These are phyloP conservation scores for Scheffersomyces spartinae DNA, from an alignment of 805 yeast genomes.

Conservation along the genomic window DNA sequence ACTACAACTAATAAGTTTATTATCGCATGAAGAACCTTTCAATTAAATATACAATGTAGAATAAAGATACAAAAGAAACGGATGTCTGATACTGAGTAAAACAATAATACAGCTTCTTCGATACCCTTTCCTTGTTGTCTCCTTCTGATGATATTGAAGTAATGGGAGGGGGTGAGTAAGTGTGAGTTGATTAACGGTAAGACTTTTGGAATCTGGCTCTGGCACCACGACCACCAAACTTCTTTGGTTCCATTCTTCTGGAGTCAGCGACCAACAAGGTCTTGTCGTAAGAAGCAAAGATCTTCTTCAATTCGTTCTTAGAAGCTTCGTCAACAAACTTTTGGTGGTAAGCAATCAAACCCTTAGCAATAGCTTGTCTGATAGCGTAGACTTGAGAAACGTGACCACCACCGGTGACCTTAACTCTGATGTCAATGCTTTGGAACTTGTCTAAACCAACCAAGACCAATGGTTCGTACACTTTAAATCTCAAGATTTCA, in stretches of 20 bases:
- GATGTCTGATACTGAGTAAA: too few relatives aligned
- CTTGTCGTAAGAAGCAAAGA: constrained; percentile 96
- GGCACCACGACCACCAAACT: constrained; percentile 99
- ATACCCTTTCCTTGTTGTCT: too few relatives aligned
- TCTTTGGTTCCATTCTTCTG: constrained; percentile 99
- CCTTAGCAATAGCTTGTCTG: constrained; percentile 99
- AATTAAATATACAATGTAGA: too few relatives aligned
- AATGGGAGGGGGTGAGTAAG: too few relatives aligned
- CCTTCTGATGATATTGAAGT: too few relatives aligned
- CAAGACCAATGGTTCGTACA: constrained; percentile 96
- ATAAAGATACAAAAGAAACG: too few relatives aligned
- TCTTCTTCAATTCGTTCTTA: constrained; percentile 98
- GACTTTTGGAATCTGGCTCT: constrained; percentile 99
- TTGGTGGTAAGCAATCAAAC: constrained; percentile 98
- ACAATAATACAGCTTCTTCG: too few relatives aligned
- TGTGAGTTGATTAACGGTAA: constrained; percentile 99
- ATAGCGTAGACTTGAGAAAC: constrained; percentile 99
- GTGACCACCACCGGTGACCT: constrained; percentile 99
- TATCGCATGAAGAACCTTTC: too few relatives aligned
- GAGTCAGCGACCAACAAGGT: constrained; percentile 98
- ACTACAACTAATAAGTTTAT: too few relatives aligned
- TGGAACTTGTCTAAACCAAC: constrained; percentile 99
- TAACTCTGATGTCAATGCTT: constrained; percentile 96
- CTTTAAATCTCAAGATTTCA: constrained; percentile 98
- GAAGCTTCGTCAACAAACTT: constrained; percentile 99